Conservation (phyloP, 140 eudicot species). For the Senecio squalidus region DNA sequence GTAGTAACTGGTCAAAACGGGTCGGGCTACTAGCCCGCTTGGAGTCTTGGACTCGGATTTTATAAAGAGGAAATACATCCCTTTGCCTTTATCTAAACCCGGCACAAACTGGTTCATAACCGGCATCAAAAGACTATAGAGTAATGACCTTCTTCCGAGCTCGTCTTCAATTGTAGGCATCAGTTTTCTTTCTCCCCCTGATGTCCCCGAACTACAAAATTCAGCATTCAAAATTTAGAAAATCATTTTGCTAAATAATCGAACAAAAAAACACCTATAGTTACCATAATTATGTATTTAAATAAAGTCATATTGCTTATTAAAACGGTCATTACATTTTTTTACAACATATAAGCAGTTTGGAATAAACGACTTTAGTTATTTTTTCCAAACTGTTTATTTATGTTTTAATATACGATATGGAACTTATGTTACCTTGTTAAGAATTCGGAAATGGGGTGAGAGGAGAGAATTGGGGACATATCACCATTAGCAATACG, state of each 20-base stretch:
- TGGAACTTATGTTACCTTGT: constrained; percentile 42
- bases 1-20: constrained; percentile 88
- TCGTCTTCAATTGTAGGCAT: constrained; percentile 94
- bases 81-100: constrained; percentile 80
- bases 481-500: constrained; percentile 83
- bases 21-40: constrained; percentile 77
- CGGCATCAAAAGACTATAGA: constrained; percentile 83
- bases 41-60: constrained; percentile 92
- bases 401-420: neutral
- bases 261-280: too few species aligned
- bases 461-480: constrained; percentile 71
- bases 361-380: too few species aligned
- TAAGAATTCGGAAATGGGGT: constrained; percentile 80
- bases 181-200: constrained; percentile 88
- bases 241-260: too few species aligned
- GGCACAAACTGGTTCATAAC: constrained; percentile 84
- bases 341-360: too few species aligned
- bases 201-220: constrained; percentile 68
- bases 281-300: too few species aligned
- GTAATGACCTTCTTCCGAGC: constrained; percentile 53
- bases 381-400: too few species aligned
- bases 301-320: neutral
- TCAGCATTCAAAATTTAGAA: neutral
- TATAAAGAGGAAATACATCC: constrained; percentile 79
- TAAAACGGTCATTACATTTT: too few species aligned